A percentile compares a stretch with the other conserved stretches of the same genome.
Conservation (phyloP, 2,329 filamentous ascomycete genomes). For the Aspergillus piperis region DNA sequence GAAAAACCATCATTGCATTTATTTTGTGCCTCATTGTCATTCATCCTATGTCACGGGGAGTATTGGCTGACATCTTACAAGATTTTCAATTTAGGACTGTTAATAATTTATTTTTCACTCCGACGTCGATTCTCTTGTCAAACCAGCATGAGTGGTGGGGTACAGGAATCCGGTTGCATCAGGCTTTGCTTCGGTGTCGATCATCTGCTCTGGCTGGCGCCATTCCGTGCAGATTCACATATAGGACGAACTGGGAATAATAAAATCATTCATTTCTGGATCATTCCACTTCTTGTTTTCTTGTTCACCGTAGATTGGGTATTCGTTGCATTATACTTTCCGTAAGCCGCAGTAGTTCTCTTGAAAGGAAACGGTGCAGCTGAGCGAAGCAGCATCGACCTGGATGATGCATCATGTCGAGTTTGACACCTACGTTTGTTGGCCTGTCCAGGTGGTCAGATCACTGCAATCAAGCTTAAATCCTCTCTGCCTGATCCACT, state of each 20-base stretch:
- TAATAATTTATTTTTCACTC: background rate
- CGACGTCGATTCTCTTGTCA: background rate
- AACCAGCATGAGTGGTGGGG: background rate
- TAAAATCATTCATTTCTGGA: conserved; percentile 1
- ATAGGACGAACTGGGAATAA: background rate
- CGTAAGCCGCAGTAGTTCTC: background rate
- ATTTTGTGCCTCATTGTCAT: background rate
- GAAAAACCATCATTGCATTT: conserved; percentile 22
- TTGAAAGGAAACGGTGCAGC: background rate
- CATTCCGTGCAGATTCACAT: background rate
- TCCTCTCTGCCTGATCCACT: background rate
- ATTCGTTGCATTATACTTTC: background rate
- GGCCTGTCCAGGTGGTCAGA: background rate
- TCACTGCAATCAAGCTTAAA: conserved; percentile 1
- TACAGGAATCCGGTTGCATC: background rate
- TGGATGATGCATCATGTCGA: background rate
- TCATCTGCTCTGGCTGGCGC: background rate
- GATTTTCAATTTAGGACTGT: background rate
- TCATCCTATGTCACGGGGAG: background rate
- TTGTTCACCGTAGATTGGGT: background rate
- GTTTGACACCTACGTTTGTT: background rate
- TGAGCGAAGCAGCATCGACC: background rate
- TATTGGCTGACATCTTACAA: conserved; percentile 12
- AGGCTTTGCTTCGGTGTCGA: background rate
- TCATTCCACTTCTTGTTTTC: background rate